Evolutionary conservation across 2,329 filamentous ascomycete species (phyloP).

Genomic region (Coniosporium tulheliwenetii): DNA sequence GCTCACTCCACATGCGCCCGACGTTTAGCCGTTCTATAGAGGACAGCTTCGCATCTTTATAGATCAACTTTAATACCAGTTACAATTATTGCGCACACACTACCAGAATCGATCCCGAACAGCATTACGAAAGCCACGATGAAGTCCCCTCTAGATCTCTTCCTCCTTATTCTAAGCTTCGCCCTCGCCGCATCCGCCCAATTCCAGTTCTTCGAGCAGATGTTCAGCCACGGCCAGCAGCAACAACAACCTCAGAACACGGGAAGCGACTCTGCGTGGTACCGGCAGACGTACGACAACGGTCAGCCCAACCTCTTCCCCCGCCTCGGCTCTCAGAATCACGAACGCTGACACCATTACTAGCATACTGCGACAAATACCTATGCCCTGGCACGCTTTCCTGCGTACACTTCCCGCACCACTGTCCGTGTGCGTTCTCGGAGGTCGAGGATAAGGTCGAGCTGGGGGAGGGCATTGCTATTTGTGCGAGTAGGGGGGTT

Average conservation of each 20-base stretch:
- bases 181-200: slow-evolving; percentile 51
- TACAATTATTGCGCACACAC: no score
- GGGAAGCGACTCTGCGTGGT: slow-evolving; percentile 68
- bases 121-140: no score
- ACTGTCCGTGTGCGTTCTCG: slow-evolving; percentile 80
- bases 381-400: slow-evolving; percentile 88
- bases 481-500: slow-evolving; percentile 67
- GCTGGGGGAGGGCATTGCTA: slow-evolving; percentile 55
- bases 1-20: no score
- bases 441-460: slow-evolving; percentile 49
- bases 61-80: no score
- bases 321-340: neutral
- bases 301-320: slow-evolving; percentile 29
- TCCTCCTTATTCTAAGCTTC: slow-evolving; percentile 35
- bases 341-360: neutral
- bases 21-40: no score
- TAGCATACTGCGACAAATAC: slow-evolving; percentile 82
- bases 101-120: no score
- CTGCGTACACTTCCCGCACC: slow-evolving; percentile 91
- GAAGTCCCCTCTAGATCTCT: slow-evolving; percentile 3
- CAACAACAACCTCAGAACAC: slow-evolving; percentile 58
- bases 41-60: no score
- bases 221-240: slow-evolving; percentile 57
- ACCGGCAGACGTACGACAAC: slow-evolving; percentile 53
- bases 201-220: slow-evolving; percentile 96